Percentiles rank a stretch among this genome's conserved stretches.
phyloP scores from a whole-genome alignment of 2,329 filamentous ascomycete genomes.

The Aureobasidium pullulans region DNA sequence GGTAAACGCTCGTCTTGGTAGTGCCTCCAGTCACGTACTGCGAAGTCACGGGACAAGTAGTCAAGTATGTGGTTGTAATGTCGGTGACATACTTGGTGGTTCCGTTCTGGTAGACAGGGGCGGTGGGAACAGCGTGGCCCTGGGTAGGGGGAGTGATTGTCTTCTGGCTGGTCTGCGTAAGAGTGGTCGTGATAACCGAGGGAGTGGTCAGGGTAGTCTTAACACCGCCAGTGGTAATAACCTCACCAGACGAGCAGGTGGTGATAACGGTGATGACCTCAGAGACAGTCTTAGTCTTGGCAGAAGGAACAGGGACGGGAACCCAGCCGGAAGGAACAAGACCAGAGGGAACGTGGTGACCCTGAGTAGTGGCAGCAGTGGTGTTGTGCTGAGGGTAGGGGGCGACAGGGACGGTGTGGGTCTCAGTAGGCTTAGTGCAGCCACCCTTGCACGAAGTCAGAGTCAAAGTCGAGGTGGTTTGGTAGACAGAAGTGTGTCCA shows the following conservation, averaged over 20 bases:
- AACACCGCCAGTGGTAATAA: background rate
- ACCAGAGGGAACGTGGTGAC: background rate
- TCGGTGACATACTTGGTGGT: background rate
- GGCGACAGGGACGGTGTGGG: background rate
- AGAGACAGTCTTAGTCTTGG: background rate
- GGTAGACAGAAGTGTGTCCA: background rate
- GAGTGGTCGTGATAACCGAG: background rate
- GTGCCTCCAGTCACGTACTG: background rate
- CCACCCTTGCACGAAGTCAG: background rate
- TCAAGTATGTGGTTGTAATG: slow-evolving; percentile 10
- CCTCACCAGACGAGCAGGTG: slow-evolving; percentile 2
- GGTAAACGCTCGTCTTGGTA: slow-evolving; percentile 3
- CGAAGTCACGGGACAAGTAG: slow-evolving; percentile 13
- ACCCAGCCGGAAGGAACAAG: background rate
- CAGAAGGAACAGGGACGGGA: background rate
- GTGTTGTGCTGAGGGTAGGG: background rate
- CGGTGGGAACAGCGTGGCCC: background rate
- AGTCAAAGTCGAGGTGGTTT: background rate
- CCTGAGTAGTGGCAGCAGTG: background rate
- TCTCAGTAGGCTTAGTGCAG: background rate
- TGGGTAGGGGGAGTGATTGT: slow-evolving; percentile 5
- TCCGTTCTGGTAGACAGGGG: background rate
- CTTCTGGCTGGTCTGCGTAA: background rate
- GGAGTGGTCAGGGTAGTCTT: background rate
- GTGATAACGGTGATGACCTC: background rate